These are phyloP conservation scores for Salinomyces thailandicus DNA, from an alignment of 2,329 filamentous ascomycete genomes.

Conservation along the genomic window DNA sequence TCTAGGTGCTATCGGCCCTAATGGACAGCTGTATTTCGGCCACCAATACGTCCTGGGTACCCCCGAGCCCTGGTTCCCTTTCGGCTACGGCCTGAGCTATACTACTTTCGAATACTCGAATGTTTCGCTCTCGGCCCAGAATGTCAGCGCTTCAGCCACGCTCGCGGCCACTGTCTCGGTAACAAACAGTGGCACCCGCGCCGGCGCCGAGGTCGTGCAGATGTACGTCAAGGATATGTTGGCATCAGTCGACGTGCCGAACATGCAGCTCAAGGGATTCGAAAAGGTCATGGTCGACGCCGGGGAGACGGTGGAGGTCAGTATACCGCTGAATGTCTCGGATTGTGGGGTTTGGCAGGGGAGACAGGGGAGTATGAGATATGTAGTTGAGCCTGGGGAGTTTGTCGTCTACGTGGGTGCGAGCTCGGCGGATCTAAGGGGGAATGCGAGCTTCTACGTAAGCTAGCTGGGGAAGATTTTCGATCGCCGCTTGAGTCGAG, in stretches of 20 bases:
- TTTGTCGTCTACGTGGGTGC: conserved; percentile 53
- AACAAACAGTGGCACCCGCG: conserved; percentile 46
- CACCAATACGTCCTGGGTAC: conserved; percentile 54
- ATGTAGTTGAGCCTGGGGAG: conserved; percentile 62
- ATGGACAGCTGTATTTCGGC: conserved; percentile 54
- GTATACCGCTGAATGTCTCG: conserved; percentile 41
- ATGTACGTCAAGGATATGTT: conserved; percentile 56
- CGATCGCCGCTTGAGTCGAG: no score
- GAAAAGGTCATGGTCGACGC: conserved; percentile 53
- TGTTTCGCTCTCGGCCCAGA: conserved; percentile 40
- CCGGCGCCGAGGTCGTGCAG: conserved; percentile 59
- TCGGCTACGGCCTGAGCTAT: conserved; percentile 58
- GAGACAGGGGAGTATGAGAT: conserved; percentile 49
- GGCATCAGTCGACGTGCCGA: conserved; percentile 53
- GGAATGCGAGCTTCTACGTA: conserved; percentile 48
- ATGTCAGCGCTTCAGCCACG: conserved; percentile 40
- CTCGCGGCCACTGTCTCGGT: conserved; percentile 51
- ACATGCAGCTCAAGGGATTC: conserved; percentile 56
- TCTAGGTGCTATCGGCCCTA: conserved; percentile 43
- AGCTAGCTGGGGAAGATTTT: no score
- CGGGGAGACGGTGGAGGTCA: conserved; percentile 46
- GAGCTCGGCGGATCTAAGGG: conserved; percentile 47
- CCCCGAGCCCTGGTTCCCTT: conserved; percentile 52
- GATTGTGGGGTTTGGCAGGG: conserved; percentile 48
- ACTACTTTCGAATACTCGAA: conserved; percentile 51